Base-by-base conservation (phyloP, 139 green algal genomes). In the Chlamydomonas sphaeroides region DNA sequence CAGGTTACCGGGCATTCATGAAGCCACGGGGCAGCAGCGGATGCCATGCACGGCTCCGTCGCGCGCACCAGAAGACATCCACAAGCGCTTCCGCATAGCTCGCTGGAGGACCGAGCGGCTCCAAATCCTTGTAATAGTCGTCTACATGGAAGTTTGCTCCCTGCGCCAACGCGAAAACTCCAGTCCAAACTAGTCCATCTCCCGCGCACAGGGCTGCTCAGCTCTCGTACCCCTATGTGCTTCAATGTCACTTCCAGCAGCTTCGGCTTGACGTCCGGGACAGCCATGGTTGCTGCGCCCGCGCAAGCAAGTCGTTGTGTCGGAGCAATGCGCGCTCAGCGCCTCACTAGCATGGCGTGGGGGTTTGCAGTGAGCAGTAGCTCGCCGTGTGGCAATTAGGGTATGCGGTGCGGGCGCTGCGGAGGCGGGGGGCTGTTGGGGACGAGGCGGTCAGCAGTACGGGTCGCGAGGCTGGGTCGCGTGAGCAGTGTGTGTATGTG, bases 41-140 rank as follows among this genome's bases (percentile, higher is more conserved):
- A 53, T 68, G 57, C 39, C 38, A 33, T 36, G 32, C 28, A 11
- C 1, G 5, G 49, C 0, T 20, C 35, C 1, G n/a, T 1, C 33
- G 10, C 33, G 59, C 84, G 65, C 71, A 89, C 85, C 85, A 89
- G 35, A 84, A 86, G 32, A 86, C 73, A 21, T 89, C 85, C 57
- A 86, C 79, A 30, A 89, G 79, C 53, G 53, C 30, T 28, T 85
- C 75, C 32, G 48, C 65, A 14, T 75, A 63, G 26, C 42, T 59
- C 33, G 65, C 39, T 2, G 75, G 41, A 7, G 61, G 23, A 6
- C 75, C 75, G 28, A 73, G 62, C 6, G 61, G 32, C 75, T 82
- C 75, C 35, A 82, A 42, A 17, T n/a, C 75, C 48, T 82, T 72
- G 32, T 82, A 82, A 30, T 65, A 82, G 8, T 63, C 62, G 61